Percentiles rank a stretch among this genome's conserved stretches.
phyloP scores from a whole-genome alignment of 768 basidiomycete species.

The Lyophyllum shimeji region DNA sequence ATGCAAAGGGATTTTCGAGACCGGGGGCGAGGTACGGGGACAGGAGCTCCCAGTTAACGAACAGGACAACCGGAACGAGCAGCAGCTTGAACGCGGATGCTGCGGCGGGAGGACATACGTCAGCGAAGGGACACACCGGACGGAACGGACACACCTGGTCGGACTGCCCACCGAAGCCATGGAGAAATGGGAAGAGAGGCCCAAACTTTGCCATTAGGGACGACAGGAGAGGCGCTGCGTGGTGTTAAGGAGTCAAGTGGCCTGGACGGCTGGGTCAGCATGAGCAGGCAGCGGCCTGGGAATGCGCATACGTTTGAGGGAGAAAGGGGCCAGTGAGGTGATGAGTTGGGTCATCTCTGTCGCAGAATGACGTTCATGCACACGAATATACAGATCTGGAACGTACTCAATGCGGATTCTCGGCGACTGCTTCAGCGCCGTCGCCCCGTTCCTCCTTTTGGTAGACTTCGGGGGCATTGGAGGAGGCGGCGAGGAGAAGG shows the following conservation, averaged over 20 bases:
- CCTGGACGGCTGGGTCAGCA: conserved; percentile 25
- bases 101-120: conserved; percentile 20
- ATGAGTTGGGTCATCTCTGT: conserved; percentile 54
- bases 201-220: conserved; percentile 10
- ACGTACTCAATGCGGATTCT: conserved; percentile 29
- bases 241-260: conserved; percentile 40
- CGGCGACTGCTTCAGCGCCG: conserved; percentile 6
- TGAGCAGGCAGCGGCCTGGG: background rate
- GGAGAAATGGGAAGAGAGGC: conserved; percentile 23
- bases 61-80: conserved; percentile 57
- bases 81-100: conserved; percentile 70
- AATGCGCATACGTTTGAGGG: conserved; percentile 54
- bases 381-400: background rate
- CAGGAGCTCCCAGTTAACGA: conserved; percentile 60
- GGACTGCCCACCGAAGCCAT: conserved; percentile 71
- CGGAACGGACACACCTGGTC: conserved; percentile 54
- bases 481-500: background rate
- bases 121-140: background rate
- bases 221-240: conserved; percentile 32
- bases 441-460: conserved; percentile 1
- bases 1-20: conserved; percentile 69
- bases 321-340: conserved; percentile 64
- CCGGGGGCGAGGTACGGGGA: conserved; percentile 43
- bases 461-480: conserved; percentile 1
- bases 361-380: conserved; percentile 4